Base-by-base conservation (phyloP, 768 basidiomycete species). In the Hypholoma sublateritium region DNA sequence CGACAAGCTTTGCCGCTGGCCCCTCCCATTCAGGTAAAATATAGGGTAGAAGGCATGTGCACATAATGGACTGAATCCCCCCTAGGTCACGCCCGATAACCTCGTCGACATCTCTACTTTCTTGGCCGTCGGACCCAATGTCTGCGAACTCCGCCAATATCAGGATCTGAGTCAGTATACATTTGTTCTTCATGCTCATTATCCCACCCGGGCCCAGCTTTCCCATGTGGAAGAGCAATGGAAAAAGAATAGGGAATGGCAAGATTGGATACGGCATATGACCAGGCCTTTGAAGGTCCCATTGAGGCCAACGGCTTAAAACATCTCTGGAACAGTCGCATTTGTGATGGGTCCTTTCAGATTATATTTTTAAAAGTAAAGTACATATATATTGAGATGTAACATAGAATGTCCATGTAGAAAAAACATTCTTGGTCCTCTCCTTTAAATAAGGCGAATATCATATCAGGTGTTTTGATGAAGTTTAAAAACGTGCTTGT, bases 91-190 rank as follows among this genome's bases (percentile, higher is more conserved):
- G 6, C 71, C 78, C 1, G 76, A 85, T 44, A 74, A 72, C 57
- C 69, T 80, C 16, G 74, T 86, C 19, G 85, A 87, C 58, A 46
- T 87, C 11, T 82, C 82, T 2, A 70, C 72, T 16, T 76, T 80
- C 52, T 57, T 82, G 21, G 62, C 57, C 16, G 37, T 50, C 0
- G 84, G 82, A 17, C 42, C 64, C 8, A 85, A 85, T 59, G 67
- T 53, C 0, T 63, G 85, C 8, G 69, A 75, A 55, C 70, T 86
- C 32, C 62, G 58, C 32, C 83, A 83, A 51, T 65, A 62, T 28
- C 67, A 65, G 17, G 79, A 80, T 61, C 66, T 82, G 67, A 77
- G 78, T 6, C 67, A 72, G 32, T 77, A 80, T 55, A 67, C 74
- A 22, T 72, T 84, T 48, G 70, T 81, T 25, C 67, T 86, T 5